Base-by-base conservation (phyloP, 2,329 filamentous ascomycete genomes). In the Zymoseptoria brevis region DNA sequence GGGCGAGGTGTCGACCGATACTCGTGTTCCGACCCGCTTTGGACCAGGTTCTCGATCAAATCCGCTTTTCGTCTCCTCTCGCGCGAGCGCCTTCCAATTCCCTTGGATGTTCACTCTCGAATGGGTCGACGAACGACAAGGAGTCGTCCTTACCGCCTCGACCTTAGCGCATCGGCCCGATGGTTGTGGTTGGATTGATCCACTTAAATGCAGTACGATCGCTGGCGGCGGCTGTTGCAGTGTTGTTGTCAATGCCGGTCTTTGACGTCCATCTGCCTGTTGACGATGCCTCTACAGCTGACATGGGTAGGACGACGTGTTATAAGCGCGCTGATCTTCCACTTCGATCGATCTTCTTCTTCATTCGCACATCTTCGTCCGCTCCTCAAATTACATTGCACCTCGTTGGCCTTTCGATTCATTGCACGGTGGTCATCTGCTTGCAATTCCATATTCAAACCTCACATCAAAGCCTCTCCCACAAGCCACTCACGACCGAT, bases 371-470 rank as follows among this genome's bases (percentile, higher is more conserved):
- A 45, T n/a, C 35, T 45, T n/a, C 35, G 35, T n/a, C 16, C 35
- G 13, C 13, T 16, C 4, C 6, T n/a, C 35, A n/a, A 11, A 4
- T 2, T 6, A 7, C 16, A 16, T 41, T 58, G 55, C 50, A 52
- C 45, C 41, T 53, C 50, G 57, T 57, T 58, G 48, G 29, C 60
- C 48, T 57, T 57, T 58, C 60, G 60, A 56, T 60, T 51, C 29
- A 29, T 26, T 22, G 45, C 48, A 54, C 19, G 54, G 57, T 59
- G 19, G 58, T 55, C 56, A 50, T 61, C 21, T 51, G 53, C 52
- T 64, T 57, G 35, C 35, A 45, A 7, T n/a, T 13, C 35, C 11
- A 13, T 45, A 45, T 16, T 45, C 35, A 45, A 45, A 11, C 13
- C 13, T 16, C 11, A n/a, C 16, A 41, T 16, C 35, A 8, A 29